Conservation (phyloP, 345 rosid genomes). For the Schrenkiella parvula region DNA sequence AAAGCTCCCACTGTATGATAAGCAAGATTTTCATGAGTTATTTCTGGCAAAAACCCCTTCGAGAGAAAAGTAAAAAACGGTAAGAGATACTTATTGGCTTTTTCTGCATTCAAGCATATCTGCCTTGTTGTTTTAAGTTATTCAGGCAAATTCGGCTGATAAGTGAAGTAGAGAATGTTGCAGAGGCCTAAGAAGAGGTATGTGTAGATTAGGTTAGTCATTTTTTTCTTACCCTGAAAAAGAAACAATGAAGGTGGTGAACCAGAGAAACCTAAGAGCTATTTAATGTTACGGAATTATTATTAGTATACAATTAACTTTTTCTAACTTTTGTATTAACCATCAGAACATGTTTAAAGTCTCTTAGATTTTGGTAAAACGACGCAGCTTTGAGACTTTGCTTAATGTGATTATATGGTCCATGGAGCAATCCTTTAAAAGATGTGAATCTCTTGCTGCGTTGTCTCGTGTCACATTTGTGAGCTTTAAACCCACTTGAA, state of each 20-base stretch:
- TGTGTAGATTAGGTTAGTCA: slow-evolving; percentile 37
- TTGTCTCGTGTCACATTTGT: background rate
- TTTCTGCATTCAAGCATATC: slow-evolving; percentile 24
- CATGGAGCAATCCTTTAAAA: background rate
- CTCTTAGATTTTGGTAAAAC: slow-evolving; percentile 29
- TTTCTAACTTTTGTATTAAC: slow-evolving; percentile 24
- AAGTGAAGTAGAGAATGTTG: slow-evolving; percentile 13
- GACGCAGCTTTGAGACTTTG: slow-evolving; percentile 7
- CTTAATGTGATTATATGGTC: background rate
- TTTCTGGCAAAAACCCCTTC: slow-evolving; percentile 20
- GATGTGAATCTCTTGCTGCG: background rate
- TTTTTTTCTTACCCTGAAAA: slow-evolving; percentile 27
- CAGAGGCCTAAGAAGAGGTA: slow-evolving; percentile 26
- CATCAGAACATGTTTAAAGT: slow-evolving; percentile 7
- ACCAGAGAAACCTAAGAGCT: slow-evolving; percentile 27
- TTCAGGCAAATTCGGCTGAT: slow-evolving; percentile 23
- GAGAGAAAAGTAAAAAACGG: slow-evolving; percentile 11
- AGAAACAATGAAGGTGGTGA: slow-evolving; percentile 28
- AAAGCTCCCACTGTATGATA: slow-evolving; percentile 27
- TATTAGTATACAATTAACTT: slow-evolving; percentile 28
- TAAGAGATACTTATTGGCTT: slow-evolving; percentile 18
- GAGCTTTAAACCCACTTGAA: slow-evolving; percentile 6
- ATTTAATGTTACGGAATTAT: slow-evolving; percentile 22
- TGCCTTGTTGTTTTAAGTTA: slow-evolving; percentile 28
- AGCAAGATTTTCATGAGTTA: slow-evolving; percentile 17